Conservation (phyloP, 352 stramenopile genomes). For the Phytophthora citrophthora region DNA sequence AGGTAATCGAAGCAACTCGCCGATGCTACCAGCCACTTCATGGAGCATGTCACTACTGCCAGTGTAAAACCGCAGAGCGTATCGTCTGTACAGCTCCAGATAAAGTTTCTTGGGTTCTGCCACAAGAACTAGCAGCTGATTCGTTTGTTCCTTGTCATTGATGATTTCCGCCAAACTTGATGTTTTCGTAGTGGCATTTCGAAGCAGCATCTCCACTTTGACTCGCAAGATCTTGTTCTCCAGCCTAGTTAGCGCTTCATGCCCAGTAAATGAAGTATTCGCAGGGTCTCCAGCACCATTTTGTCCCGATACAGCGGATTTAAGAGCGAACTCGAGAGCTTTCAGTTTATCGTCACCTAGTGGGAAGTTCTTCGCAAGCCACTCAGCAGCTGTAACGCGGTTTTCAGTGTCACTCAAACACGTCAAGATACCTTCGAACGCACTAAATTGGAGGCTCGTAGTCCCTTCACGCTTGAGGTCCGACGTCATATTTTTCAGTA, state of each 20-base stretch:
- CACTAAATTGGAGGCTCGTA: slow-evolving; percentile 19
- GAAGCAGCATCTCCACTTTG: slow-evolving; percentile 48
- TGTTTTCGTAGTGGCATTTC: slow-evolving; percentile 23
- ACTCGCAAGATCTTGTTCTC: slow-evolving; percentile 48
- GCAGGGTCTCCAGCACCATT: slow-evolving; percentile 5
- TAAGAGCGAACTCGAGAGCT: slow-evolving; percentile 53
- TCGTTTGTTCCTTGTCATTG: slow-evolving; percentile 20
- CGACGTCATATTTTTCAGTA: slow-evolving; percentile 68
- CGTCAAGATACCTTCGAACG: slow-evolving; percentile 40
- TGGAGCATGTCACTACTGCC: slow-evolving; percentile 36
- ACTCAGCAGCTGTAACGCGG: slow-evolving; percentile 56
- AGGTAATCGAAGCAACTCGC: slow-evolving; percentile 33
- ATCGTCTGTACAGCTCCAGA: slow-evolving; percentile 52
- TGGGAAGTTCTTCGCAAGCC: slow-evolving; percentile 56
- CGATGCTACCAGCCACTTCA: slow-evolving; percentile 37
- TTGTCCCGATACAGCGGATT: slow-evolving; percentile 14
- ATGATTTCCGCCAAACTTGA: slow-evolving; percentile 15
- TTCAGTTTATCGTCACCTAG: slow-evolving; percentile 48
- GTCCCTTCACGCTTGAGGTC: slow-evolving; percentile 11
- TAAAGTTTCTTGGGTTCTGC: slow-evolving; percentile 46
- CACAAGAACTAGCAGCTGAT: slow-evolving; percentile 40
- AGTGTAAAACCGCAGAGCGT: slow-evolving; percentile 40
- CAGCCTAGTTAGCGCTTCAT: slow-evolving; percentile 38
- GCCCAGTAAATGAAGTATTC: slow-evolving; percentile 46
- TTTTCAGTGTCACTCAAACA: slow-evolving; percentile 47